Evolutionary conservation across 805 yeast species (phyloP), one percentile per base, ranked within the genome.

Genomic region (Cyberlindnera galapagoensis): DNA sequence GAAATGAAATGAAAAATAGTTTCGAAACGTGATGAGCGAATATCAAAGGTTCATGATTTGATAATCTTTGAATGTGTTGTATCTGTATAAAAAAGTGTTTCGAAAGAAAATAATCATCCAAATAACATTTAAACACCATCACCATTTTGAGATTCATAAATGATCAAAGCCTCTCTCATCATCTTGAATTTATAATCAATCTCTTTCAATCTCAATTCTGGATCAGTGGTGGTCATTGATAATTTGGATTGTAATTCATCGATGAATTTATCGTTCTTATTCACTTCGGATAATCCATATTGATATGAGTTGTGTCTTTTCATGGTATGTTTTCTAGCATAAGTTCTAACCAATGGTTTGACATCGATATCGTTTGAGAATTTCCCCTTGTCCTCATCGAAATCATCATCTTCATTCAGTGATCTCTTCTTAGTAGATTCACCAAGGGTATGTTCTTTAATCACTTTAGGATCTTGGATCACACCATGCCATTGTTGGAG

Each of bases 401-500:
- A 26, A 4, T 28, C 31, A 11, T 11, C 9, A 5, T 28, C 25
- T 9, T 21, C 25, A 14, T 6, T 12, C 16, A 23, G 14, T 4
- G 18, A 16, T 18, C 31, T 21, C 26, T 34, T 38, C 28, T 31
- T 36, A 7, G 34, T 26, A 12, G 7, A 12, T 15, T 15, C 24
- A 24, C 25, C 22, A 8, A 30, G 31, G 13, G 23, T 19, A 7
- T 26, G 27, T n/a, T n/a, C n/a, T n/a, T n/a, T n/a, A n/a, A n/a
- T n/a, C n/a, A n/a, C n/a, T n/a, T n/a, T n/a, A n/a, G n/a, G n/a
- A n/a, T n/a, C n/a, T n/a, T n/a, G n/a, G n/a, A n/a, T n/a, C n/a
- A n/a, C n/a, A n/a, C n/a, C n/a, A 9, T 38, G 35, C 13, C 35
- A 18, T 12, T 20, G 21, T 12, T 39, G 39, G 20, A 76, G 65